These are phyloP conservation scores for Aspergillus bridgeri DNA, from an alignment of 495 filamentous ascomycete species.

Conservation along the genomic window DNA sequence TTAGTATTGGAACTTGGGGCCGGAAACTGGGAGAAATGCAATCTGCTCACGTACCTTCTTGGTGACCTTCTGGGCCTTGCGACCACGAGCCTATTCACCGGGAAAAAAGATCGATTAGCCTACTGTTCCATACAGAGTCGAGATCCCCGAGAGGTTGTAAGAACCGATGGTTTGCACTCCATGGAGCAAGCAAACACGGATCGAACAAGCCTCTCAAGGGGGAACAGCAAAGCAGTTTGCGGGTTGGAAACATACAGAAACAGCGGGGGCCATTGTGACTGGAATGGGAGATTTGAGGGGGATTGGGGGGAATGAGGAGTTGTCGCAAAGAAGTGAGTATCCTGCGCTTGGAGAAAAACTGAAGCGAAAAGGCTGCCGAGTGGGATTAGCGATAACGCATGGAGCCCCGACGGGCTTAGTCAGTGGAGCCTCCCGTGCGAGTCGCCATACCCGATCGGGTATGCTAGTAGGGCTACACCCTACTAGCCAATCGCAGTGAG, in stretches of 20 bases:
- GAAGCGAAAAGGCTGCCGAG: slow-evolving; percentile 22
- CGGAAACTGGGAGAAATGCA: background rate
- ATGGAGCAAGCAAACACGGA: slow-evolving; percentile 12
- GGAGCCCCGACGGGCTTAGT: slow-evolving; percentile 20
- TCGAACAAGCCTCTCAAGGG: slow-evolving; percentile 19
- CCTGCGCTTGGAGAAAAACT: slow-evolving; percentile 48
- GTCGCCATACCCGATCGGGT: slow-evolving; percentile 27
- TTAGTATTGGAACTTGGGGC: background rate
- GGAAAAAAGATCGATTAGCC: slow-evolving; percentile 61
- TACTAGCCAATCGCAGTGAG: background rate
- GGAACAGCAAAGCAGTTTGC: slow-evolving; percentile 87
- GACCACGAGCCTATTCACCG: slow-evolving; percentile 46
- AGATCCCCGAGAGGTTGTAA: slow-evolving; percentile 17
- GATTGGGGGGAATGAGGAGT: slow-evolving; percentile 20
- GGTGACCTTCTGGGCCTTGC: slow-evolving; percentile 66
- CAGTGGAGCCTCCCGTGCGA: slow-evolving; percentile 18
- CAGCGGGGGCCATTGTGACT: slow-evolving; percentile 51
- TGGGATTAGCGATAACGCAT: slow-evolving; percentile 22
- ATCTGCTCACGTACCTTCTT: slow-evolving; percentile 53
- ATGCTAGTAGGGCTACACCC: slow-evolving; percentile 1
- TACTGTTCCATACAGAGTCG: slow-evolving; percentile 76
- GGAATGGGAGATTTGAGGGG: slow-evolving; percentile 18
- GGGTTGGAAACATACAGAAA: slow-evolving; percentile 66
- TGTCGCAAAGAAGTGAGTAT: slow-evolving; percentile 60
- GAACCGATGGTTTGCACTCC: slow-evolving; percentile 1